Evolutionary conservation across 2,329 filamentous ascomycete genomes (phyloP).

Genomic region (Ascochyta fabae): DNA sequence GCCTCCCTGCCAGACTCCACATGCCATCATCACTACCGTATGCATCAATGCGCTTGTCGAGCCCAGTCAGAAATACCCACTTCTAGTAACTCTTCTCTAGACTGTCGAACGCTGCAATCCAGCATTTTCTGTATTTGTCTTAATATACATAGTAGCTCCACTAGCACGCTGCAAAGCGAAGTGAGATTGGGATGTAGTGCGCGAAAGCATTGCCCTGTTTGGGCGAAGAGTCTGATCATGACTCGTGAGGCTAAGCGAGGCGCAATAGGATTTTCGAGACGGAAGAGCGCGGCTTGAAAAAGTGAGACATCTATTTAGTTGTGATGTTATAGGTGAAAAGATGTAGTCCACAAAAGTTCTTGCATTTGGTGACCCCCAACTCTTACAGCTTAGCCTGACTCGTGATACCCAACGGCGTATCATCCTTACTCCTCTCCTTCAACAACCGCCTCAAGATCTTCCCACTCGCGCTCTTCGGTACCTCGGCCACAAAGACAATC

Average conservation of each 20-base stretch:
- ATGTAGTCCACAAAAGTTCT: neutral
- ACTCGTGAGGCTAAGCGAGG: neutral
- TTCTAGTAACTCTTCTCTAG: no score
- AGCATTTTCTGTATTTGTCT: neutral
- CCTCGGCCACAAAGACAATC: conserved; percentile 53
- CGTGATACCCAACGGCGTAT: conserved; percentile 24
- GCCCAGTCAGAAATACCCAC: no score
- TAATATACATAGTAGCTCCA: neutral
- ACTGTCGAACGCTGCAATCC: no score
- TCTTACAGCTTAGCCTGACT: conserved; percentile 23
- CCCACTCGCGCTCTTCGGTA: conserved; percentile 56
- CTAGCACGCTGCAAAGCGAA: neutral
- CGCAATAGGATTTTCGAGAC: neutral
- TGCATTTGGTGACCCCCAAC: neutral
- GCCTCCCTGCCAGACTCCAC: no score
- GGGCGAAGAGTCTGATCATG: neutral
- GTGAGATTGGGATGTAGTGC: neutral
- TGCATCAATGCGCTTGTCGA: no score
- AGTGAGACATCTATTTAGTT: neutral
- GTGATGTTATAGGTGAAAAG: neutral
- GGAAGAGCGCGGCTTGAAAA: neutral
- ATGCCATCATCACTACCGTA: no score
- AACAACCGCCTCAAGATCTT: conserved; percentile 53
- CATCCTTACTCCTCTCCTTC: conserved; percentile 28
- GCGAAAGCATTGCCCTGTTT: neutral